Base-by-base conservation (phyloP, 2,329 filamentous ascomycete genomes). In the Fusarium xyrophilum region DNA sequence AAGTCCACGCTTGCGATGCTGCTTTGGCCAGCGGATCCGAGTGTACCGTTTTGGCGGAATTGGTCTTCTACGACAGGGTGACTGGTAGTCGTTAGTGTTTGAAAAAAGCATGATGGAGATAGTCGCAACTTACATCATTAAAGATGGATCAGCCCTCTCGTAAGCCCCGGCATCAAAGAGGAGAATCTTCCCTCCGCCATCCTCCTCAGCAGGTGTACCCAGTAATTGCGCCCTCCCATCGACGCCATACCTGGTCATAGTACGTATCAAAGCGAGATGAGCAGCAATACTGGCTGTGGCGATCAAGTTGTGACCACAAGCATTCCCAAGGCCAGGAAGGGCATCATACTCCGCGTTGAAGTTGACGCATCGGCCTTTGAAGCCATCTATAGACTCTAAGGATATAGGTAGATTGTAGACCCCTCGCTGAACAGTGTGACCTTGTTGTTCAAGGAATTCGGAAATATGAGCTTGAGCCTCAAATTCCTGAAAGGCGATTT, bases 41-140 rank as follows among this genome's bases (percentile, higher is more conserved):
- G 9, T 19, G 11, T n/a, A 19, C 23, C 7, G 0, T 6, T 27
- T 6, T 11, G 25, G 1, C 15, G 23, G 4, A 43, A 43, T 13
- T 14, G 23, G 11, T n/a, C 40, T 43, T 43, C 23, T 4, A 43
- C 23, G 0, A 27, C 19, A 13, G 40, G 40, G 17, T 43, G 40
- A 6, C 17, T 13, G 7, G 0, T 12, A 13, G 0, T 27, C 8
- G 4, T 43, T 25, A 43, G 40, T 27, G 15, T n/a, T n/a, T n/a
- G n/a, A n/a, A 8, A 4, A 13, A n/a, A 14, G 12, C 7, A 21
- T 1, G 12, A 38, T 21, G 7, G 0, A 8, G 11, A 0, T n/a
- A 12, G 11, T 10, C 3, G 36, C 12, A 9, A 39, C 11, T 14
- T 25, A 43, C 40, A 43, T 27, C 40, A 43, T 43, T 4, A 43